Conservation (phyloP, 345 rosid species). For the Salix brachista region DNA sequence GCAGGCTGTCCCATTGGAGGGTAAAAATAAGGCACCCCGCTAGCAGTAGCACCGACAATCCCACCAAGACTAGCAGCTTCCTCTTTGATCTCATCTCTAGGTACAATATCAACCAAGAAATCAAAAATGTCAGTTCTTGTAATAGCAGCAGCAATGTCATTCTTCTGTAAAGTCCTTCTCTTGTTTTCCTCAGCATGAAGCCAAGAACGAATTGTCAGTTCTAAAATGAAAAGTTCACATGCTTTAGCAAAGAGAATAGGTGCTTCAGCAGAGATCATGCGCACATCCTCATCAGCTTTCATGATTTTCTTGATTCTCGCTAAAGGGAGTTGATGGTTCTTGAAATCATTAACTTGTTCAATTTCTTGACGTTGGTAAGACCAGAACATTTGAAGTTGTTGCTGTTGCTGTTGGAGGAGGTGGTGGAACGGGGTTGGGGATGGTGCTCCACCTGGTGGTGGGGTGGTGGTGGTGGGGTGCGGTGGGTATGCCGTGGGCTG, state of each 20-base stretch:
- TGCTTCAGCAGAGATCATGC: slow-evolving; percentile 97
- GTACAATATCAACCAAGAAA: slow-evolving; percentile 84
- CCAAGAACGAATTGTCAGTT: slow-evolving; percentile 93
- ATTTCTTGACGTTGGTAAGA: slow-evolving; percentile 81
- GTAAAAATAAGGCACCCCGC: slow-evolving; percentile 79
- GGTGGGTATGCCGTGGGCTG: slow-evolving; percentile 63
- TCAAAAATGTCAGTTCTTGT: slow-evolving; percentile 89
- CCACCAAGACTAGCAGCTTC: slow-evolving; percentile 53
- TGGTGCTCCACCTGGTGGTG: slow-evolving; percentile 29
- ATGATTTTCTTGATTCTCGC: slow-evolving; percentile 95
- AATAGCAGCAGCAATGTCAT: slow-evolving; percentile 90
- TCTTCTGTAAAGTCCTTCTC: slow-evolving; percentile 89
- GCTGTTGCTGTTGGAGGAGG: slow-evolving; percentile 90
- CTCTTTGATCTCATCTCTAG: slow-evolving; percentile 85
- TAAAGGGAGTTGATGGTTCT: slow-evolving; percentile 93
- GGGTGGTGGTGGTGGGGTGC: slow-evolving; percentile 27
- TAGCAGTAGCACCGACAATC: slow-evolving; percentile 58
- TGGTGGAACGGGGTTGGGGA: slow-evolving; percentile 61
- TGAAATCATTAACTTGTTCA: slow-evolving; percentile 89
- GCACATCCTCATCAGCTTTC: slow-evolving; percentile 98
- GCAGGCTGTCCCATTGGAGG: slow-evolving; percentile 85
- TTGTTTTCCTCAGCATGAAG: slow-evolving; percentile 95
- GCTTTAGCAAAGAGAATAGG: slow-evolving; percentile 91
- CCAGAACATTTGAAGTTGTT: slow-evolving; percentile 92
- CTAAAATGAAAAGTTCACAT: slow-evolving; percentile 91